phyloP scores from a whole-genome alignment of 495 filamentous ascomycete species.

The Astrothelium macrocarpum region DNA sequence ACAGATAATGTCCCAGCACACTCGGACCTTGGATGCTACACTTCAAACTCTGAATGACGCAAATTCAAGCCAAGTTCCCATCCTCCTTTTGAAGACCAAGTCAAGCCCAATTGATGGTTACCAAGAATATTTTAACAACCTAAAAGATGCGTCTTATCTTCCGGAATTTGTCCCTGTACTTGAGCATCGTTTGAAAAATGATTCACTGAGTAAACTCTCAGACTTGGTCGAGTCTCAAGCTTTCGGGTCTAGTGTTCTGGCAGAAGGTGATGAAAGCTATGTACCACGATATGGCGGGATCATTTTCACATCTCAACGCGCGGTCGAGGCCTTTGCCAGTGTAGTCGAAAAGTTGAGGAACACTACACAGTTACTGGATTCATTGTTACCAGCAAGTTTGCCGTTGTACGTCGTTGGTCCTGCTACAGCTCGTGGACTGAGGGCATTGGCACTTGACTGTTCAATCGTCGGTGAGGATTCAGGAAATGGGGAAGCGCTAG shows the following conservation, averaged over 20 bases:
- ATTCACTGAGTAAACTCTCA: conserved; percentile 39
- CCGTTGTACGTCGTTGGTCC: conserved; percentile 86
- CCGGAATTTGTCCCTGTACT: conserved; percentile 79
- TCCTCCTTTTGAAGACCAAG: conserved; percentile 81
- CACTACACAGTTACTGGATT: conserved; percentile 15
- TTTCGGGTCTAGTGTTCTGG: conserved; percentile 21
- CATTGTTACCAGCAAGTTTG: conserved; percentile 37
- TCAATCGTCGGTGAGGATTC: conserved; percentile 55
- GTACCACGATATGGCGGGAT: conserved; percentile 61
- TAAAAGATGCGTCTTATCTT: conserved; percentile 38
- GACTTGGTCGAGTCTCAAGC: conserved; percentile 29
- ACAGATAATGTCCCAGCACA: not conserved
- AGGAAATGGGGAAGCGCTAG: conserved; percentile 73
- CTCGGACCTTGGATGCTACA: too few relatives aligned
- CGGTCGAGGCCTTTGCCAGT: conserved; percentile 72
- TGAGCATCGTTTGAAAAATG: conserved; percentile 52
- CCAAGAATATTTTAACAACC: conserved; percentile 55
- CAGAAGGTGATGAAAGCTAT: conserved; percentile 8
- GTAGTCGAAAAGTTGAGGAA: conserved; percentile 42
- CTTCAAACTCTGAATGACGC: not conserved
- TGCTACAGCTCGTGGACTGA: conserved; percentile 68
- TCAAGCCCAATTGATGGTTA: conserved; percentile 73
- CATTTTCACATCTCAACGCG: conserved; percentile 89
- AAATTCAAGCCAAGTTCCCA: conserved; percentile 30
- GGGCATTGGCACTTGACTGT: conserved; percentile 40